Conservation (phyloP, 352 stramenopile genomes). For the Phytophthora pistaciae region DNA sequence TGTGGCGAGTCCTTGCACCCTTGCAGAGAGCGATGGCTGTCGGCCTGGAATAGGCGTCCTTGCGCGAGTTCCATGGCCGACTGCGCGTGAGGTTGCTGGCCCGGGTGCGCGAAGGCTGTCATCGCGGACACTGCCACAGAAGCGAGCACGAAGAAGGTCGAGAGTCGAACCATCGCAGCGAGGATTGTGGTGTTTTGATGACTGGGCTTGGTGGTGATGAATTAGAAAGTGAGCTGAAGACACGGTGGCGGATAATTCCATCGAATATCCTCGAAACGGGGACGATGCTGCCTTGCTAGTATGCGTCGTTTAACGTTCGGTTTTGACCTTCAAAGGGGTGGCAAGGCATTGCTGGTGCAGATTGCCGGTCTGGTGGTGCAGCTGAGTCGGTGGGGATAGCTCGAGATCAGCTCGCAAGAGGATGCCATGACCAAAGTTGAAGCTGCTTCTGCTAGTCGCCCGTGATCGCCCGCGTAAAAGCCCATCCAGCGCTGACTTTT, state of each 20-base stretch:
- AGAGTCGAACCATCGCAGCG: slow-evolving; percentile 11
- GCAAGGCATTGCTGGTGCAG: neutral
- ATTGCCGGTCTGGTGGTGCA: slow-evolving; percentile 32
- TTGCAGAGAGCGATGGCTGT: slow-evolving; percentile 25
- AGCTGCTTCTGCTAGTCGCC: slow-evolving; percentile 9
- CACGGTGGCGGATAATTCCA: slow-evolving; percentile 10
- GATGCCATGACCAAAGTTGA: slow-evolving; percentile 13
- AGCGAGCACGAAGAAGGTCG: slow-evolving; percentile 21
- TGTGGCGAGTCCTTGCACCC: slow-evolving; percentile 26
- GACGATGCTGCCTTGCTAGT: neutral
- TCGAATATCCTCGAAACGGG: slow-evolving; percentile 18
- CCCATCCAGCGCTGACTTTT: slow-evolving; percentile 18
- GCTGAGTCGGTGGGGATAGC: slow-evolving; percentile 24
- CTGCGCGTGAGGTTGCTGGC: slow-evolving; percentile 17
- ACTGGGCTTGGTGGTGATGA: slow-evolving; percentile 8
- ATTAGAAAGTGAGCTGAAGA: slow-evolving; percentile 27
- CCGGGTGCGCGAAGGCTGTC: slow-evolving; percentile 14
- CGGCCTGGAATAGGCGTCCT: slow-evolving; percentile 23
- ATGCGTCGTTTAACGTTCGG: neutral
- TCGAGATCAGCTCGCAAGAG: slow-evolving; percentile 20
- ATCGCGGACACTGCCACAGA: slow-evolving; percentile 5
- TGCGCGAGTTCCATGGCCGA: slow-evolving; percentile 21
- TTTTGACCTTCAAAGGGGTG: slow-evolving; percentile 3
- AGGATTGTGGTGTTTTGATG: neutral
- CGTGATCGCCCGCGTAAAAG: slow-evolving; percentile 14